Conservation (phyloP, 495 filamentous ascomycete species). For the Chlorociboria aeruginascens region DNA sequence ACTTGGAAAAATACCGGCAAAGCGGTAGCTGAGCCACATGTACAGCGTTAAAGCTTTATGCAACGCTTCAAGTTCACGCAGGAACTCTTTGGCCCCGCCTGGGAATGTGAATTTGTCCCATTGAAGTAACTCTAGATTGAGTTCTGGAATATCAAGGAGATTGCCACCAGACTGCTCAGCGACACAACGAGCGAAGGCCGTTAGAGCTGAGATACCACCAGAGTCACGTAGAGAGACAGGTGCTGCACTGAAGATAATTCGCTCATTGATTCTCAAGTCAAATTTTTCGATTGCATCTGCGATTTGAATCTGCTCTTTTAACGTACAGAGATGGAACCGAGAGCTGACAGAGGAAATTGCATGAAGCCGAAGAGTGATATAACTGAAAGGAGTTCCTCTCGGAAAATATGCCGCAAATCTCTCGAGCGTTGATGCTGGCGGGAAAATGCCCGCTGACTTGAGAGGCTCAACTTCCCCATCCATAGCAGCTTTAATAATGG, state of each 20-base stretch:
- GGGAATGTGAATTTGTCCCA: conserved; percentile 22
- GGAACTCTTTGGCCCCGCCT: conserved; percentile 31
- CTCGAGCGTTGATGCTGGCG: conserved; percentile 51
- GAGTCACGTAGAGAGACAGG: conserved; percentile 38
- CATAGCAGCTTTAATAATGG: conserved; percentile 50
- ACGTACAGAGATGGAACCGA: conserved; percentile 61
- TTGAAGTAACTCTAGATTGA: conserved; percentile 61
- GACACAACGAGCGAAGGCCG: conserved; percentile 54
- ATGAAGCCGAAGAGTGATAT: conserved; percentile 58
- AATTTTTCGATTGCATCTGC: conserved; percentile 60
- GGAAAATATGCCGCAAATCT: conserved; percentile 71
- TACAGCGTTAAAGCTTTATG: conserved; percentile 79
- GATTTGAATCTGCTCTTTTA: conserved; percentile 44
- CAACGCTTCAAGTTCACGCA: conserved; percentile 56
- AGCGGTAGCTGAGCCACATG: conserved; percentile 69
- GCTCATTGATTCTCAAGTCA: conserved; percentile 53
- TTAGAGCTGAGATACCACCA: conserved; percentile 29
- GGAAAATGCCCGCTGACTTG: conserved; percentile 60
- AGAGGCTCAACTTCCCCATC: conserved; percentile 49
- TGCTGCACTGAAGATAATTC: conserved; percentile 61
- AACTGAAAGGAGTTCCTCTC: conserved; percentile 59
- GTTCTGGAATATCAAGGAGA: conserved; percentile 47
- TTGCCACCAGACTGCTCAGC: conserved; percentile 49
- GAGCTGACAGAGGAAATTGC: conserved; percentile 47
- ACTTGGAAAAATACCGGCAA: conserved; percentile 67